Base-by-base conservation (phyloP, 768 basidiomycete genomes). In the Hydnomerulius pinastri region DNA sequence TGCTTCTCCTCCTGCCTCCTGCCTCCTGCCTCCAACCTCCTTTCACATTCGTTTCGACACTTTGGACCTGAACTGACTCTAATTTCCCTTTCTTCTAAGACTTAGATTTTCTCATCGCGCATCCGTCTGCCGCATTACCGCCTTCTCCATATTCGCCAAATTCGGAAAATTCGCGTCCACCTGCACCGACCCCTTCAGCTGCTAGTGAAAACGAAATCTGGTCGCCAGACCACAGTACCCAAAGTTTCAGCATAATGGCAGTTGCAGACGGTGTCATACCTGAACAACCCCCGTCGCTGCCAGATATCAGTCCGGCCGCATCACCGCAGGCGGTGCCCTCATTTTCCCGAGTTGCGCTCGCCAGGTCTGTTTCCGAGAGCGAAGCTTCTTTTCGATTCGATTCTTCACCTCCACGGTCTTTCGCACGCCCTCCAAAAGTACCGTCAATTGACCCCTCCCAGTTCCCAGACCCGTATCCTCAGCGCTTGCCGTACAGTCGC, bases 391-490 rank as follows among this genome's bases (percentile, higher is more conserved):
- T 68, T 53, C 65, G 57, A 24, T 67, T 67, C 32, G 74, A 77
- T 40, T 65, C 67, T 43, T 67, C 62, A 37, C 70, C 55, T 54
- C 68, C 58, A 39, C 68, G 30, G 32, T 66, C 58, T 48, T 78
- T 73, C 67, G 72, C 70, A 62, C 77, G 66, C 51, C 75, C 71
- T 42, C 75, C 72, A 32, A 77, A 76, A 66, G 68, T 63, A 24
- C 68, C 73, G 53, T 63, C 71, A 8, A 71, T 86, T 43, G 86
- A 88, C 65, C 83, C 85, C 25, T 76, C 79, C 6, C 82, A 80
- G 40, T 87, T 82, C 59, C 86, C 88, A 18, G 85, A 89, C 67
- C 85, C 85, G 20, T 83, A 87, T 69, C 83, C 86, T 21, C 82
- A 78, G 51, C 79, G 81, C 35, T 69, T 74, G 9, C 79, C 73